These are phyloP conservation scores for Ophiobolus disseminans DNA, from an alignment of 2,329 filamentous ascomycete genomes.

Conservation along the genomic window DNA sequence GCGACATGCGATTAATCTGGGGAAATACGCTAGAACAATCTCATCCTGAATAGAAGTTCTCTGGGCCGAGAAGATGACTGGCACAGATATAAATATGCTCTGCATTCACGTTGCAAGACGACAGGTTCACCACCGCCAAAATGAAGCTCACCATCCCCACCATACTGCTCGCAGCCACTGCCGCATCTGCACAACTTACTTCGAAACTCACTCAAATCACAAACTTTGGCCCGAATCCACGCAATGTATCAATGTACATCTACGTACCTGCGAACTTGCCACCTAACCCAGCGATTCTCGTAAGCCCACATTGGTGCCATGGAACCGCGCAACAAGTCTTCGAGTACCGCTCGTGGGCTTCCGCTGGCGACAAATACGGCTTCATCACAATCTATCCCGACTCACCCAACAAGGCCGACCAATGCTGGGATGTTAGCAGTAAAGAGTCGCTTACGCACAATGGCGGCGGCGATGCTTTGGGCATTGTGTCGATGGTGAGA, in stretches of 20 bases:
- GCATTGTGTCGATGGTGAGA: slow-evolving; percentile 43
- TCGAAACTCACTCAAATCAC: slow-evolving; percentile 37
- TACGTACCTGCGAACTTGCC: slow-evolving; percentile 41
- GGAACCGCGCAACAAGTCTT: slow-evolving; percentile 42
- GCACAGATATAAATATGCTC: too few species aligned
- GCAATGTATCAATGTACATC: slow-evolving; percentile 43
- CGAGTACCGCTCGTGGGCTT: slow-evolving; percentile 35
- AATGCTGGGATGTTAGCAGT: slow-evolving; percentile 47
- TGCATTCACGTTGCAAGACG: background rate
- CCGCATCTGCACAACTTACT: slow-evolving; percentile 25
- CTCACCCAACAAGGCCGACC: slow-evolving; percentile 35
- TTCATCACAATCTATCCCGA: slow-evolving; percentile 47
- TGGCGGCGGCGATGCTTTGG: slow-evolving; percentile 42
- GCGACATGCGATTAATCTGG: background rate
- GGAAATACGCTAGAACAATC: background rate
- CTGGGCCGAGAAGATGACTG: too few species aligned
- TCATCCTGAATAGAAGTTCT: background rate
- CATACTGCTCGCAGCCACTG: slow-evolving; percentile 20
- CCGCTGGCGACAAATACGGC: slow-evolving; percentile 40
- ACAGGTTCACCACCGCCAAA: background rate
- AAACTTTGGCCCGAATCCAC: slow-evolving; percentile 42
- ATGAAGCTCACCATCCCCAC: slow-evolving; percentile 9
- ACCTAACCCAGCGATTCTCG: slow-evolving; percentile 38
- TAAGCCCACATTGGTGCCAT: slow-evolving; percentile 45
- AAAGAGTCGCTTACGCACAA: slow-evolving; percentile 42